These are phyloP conservation scores for Penicillium chermesinum DNA, from an alignment of 495 filamentous ascomycete species.

Conservation along the genomic window DNA sequence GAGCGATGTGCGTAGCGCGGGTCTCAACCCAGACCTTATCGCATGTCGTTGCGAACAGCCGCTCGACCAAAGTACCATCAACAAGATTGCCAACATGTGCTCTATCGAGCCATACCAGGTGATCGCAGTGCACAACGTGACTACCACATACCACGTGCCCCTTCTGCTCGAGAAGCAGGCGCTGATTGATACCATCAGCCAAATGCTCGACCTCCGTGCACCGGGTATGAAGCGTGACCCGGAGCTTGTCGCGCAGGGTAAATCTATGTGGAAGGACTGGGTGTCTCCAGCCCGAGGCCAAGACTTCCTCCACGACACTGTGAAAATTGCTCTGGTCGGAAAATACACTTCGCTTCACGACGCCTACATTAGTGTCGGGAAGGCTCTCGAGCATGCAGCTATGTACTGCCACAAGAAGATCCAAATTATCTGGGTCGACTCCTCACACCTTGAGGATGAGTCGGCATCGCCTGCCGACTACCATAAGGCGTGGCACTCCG, in stretches of 20 bases:
- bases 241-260: slow-evolving; percentile 40
- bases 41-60: slow-evolving; percentile 82
- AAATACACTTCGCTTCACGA: slow-evolving; percentile 85
- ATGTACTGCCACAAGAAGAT: slow-evolving; percentile 83
- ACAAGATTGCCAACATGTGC: slow-evolving; percentile 75
- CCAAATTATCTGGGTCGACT: slow-evolving; percentile 76
- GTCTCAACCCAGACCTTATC: slow-evolving; percentile 84
- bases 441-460: slow-evolving; percentile 70
- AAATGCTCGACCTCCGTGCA: slow-evolving; percentile 12
- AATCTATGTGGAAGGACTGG: slow-evolving; percentile 70
- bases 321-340: slow-evolving; percentile 83
- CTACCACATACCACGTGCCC: slow-evolving; percentile 87
- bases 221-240: background rate
- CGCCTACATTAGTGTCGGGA: slow-evolving; percentile 75
- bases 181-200: slow-evolving; percentile 56
- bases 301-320: slow-evolving; percentile 43
- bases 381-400: slow-evolving; percentile 82
- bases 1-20: slow-evolving; percentile 70
- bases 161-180: slow-evolving; percentile 78
- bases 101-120: slow-evolving; percentile 78
- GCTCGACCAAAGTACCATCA: slow-evolving; percentile 66
- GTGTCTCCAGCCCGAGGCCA: slow-evolving; percentile 40
- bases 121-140: slow-evolving; percentile 77
- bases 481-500: slow-evolving; percentile 82
- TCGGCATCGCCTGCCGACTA: slow-evolving; percentile 62